Base-by-base conservation (phyloP, 352 stramenopile species). In the Pythium brachiatum region DNA sequence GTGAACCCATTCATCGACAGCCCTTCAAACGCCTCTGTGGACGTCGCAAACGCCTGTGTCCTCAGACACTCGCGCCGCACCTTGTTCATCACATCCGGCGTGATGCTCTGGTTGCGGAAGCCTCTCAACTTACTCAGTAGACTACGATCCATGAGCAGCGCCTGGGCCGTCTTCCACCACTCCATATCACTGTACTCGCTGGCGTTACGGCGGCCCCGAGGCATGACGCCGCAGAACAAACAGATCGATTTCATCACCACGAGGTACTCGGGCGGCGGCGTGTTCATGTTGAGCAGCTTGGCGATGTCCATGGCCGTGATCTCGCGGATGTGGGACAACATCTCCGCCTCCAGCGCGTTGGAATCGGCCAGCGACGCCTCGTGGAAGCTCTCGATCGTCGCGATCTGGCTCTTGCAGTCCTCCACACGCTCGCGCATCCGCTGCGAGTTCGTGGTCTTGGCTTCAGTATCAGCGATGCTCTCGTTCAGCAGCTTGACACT, bases 231-330 rank as follows among this genome's bases (percentile, higher is more conserved):
- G 31, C 78, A 85, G 13, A 91, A 74, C 57, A 94, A 60, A n/a
- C 79, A 91, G 16, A 94, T 75, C 12, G 82, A 76, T 51, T 92
- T 92, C 57, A 91, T 82, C 13, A 92, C 78, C 1, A 90, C 74
- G 2, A 91, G 60, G 3, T 69, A 75, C 8, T 70, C 69, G 9
- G 74, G 74, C 7, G 78, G 70, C 11, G 85, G 85, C 26, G 87
- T 68, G 43, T 86, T 63, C 0, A 72, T 64, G 53, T 88, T 89
- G 1, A 94, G 71, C 9, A 94, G 36, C 18, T 69, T 68, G 0
- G 84, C 79, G n/a, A 92, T 78, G n/a, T 90, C 79, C 27, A 86
- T 74, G 43, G 84, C 81, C 20, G 84, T 91, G 60, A 94, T 88
- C 50, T 82, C 68, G 1, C 79, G 74, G 34, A 90, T 88, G 51